These are phyloP conservation scores for Pseudozyma pruni DNA, from an alignment of 1,284 basidiomycete genomes.

Conservation along the genomic window DNA sequence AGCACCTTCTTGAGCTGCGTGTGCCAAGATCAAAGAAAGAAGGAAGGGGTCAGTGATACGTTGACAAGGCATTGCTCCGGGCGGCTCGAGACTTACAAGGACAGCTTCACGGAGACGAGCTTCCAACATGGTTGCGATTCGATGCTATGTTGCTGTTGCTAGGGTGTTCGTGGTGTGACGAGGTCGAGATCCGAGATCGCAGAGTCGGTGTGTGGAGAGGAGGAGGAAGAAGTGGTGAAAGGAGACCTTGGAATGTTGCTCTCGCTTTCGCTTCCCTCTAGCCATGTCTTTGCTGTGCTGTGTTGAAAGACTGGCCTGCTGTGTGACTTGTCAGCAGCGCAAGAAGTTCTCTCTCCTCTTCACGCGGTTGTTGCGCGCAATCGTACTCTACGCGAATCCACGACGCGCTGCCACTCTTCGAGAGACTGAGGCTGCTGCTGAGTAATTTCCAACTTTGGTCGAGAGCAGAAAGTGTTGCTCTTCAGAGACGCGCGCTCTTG, in stretches of 20 bases:
- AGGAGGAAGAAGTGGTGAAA: not conserved
- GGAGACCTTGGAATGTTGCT: not conserved
- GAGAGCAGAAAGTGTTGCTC: slow-evolving; percentile 6
- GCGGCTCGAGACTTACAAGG: slow-evolving; percentile 37
- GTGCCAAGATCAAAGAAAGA: not conserved
- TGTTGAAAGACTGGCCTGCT: no score
- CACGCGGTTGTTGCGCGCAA: not conserved
- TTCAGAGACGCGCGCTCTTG: slow-evolving; percentile 5
- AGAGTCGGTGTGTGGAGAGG: not conserved
- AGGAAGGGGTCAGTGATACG: not conserved
- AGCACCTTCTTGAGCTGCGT: slow-evolving; percentile 64
- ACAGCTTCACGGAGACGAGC: slow-evolving; percentile 57
- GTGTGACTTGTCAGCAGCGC: no score
- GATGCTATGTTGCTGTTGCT: not conserved
- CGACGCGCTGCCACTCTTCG: slow-evolving; percentile 15
- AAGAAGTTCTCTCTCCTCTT: no score
- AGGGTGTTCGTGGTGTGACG: no score
- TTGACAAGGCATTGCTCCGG: not conserved
- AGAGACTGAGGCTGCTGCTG: no score
- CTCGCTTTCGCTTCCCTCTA: not conserved
- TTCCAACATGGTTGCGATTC: slow-evolving; percentile 54
- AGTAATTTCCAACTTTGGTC: slow-evolving; percentile 1
- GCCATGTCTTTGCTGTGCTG: slow-evolving; percentile 1
- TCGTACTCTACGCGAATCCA: slow-evolving; percentile 11
- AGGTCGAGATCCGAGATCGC: not conserved